phyloP scores from a whole-genome alignment of 805 yeast genomes.

The Saturnispora gosingensis region DNA sequence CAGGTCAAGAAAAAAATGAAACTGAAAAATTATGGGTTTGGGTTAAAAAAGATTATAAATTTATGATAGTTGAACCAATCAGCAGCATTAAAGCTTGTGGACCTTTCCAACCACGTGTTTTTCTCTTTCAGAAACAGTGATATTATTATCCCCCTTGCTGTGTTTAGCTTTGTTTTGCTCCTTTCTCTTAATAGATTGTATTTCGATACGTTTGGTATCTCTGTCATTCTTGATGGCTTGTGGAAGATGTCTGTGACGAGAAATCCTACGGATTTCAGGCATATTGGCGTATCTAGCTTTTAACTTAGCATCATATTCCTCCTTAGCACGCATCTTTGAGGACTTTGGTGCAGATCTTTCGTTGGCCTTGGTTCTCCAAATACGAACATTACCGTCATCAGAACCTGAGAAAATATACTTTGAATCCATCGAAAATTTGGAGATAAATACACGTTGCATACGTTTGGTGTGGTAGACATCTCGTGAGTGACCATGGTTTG shows the following conservation, averaged over 20 bases:
- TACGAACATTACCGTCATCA: conserved; percentile 89
- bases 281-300: conserved; percentile 88
- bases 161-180: conserved; percentile 79
- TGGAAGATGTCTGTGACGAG: conserved; percentile 91
- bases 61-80: neutral
- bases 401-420: conserved; percentile 83
- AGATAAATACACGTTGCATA: conserved; percentile 90
- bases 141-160: conserved; percentile 52
- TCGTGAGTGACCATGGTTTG: conserved; percentile 76
- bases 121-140: conserved; percentile 62
- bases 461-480: conserved; percentile 95
- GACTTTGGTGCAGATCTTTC: conserved; percentile 78
- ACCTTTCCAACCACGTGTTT: conserved; percentile 83
- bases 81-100: conserved; percentile 33
- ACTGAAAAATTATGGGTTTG: neutral
- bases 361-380: conserved; percentile 87
- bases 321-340: conserved; percentile 65
- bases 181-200: conserved; percentile 64
- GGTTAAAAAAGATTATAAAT: neutral
- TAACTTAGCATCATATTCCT: conserved; percentile 85
- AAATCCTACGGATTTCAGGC: conserved; percentile 91
- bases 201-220: conserved; percentile 73
- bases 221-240: conserved; percentile 77
- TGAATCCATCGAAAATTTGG: conserved; percentile 80
- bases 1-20: neutral